phyloP scores from a whole-genome alignment of 805 yeast species.

The Ogataea paraovalis region DNA sequence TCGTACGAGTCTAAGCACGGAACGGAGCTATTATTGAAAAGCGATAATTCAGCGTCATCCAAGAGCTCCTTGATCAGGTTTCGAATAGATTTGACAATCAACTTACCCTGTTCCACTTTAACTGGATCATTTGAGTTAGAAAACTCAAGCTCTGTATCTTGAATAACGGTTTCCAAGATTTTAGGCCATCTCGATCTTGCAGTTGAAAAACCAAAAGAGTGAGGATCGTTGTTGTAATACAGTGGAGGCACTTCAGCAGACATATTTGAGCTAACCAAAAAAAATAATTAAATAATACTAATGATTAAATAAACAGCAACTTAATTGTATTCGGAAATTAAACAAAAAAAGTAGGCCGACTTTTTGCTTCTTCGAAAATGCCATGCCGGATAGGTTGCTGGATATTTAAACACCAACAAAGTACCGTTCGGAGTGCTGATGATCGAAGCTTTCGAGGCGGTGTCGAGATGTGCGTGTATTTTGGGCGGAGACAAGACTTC shows the following conservation, averaged over 20 bases:
- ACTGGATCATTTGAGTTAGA: constrained; percentile 11
- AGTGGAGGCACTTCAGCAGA: constrained; percentile 36
- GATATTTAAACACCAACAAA: too few relatives aligned
- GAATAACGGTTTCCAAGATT: constrained; percentile 63
- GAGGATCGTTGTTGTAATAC: constrained; percentile 62
- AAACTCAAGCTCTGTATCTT: constrained; percentile 43
- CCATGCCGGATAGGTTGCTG: too few relatives aligned
- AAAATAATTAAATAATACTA: too few relatives aligned
- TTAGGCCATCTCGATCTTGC: constrained; percentile 84
- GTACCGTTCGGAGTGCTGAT: constrained; percentile 1
- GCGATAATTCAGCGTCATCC: constrained; percentile 40
- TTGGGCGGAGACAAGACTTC: not conserved
- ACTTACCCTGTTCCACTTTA: constrained; percentile 42
- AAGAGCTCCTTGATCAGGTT: constrained; percentile 42
- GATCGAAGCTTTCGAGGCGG: not conserved
- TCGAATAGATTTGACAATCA: constrained; percentile 39
- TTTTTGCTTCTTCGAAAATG: too few relatives aligned
- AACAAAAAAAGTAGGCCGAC: too few relatives aligned
- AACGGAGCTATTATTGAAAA: constrained; percentile 32
- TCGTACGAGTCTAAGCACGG: constrained; percentile 57
- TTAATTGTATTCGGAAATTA: too few relatives aligned
- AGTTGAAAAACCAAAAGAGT: constrained; percentile 80
- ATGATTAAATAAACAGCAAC: too few relatives aligned
- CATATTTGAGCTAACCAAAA: too few relatives aligned
- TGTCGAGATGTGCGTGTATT: not conserved